Percentiles rank a stretch among this genome's conserved stretches.
Evolutionary conservation across 768 basidiomycete genomes (phyloP).

Genomic region (Leccinum barrowsii): DNA sequence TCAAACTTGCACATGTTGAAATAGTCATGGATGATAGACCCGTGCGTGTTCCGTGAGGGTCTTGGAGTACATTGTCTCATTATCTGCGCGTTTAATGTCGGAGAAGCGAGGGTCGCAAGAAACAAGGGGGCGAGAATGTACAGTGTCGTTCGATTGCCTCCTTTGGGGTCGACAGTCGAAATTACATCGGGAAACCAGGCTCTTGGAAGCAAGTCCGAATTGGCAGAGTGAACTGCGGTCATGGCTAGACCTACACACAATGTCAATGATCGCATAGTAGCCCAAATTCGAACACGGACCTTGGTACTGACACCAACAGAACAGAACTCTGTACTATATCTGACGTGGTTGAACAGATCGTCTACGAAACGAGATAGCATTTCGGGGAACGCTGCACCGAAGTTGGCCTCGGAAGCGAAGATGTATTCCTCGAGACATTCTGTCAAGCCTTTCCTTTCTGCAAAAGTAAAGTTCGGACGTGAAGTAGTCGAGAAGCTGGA

Average conservation of each 20-base stretch:
- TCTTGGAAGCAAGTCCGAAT: slow-evolving; percentile 17
- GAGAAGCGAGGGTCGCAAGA: slow-evolving; percentile 43
- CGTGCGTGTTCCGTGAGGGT: slow-evolving; percentile 27
- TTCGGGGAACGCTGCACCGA: slow-evolving; percentile 20
- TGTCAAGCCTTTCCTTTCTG: slow-evolving; percentile 36
- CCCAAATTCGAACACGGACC: slow-evolving; percentile 44
- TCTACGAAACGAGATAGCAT: slow-evolving; percentile 57
- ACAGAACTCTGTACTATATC: slow-evolving; percentile 61
- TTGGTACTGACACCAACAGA: slow-evolving; percentile 55
- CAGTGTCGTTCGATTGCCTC: slow-evolving; percentile 35
- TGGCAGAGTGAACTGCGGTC: slow-evolving; percentile 34
- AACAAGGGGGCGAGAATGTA: slow-evolving; percentile 48
- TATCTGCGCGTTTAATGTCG: slow-evolving; percentile 18
- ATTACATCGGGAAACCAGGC: slow-evolving; percentile 23
- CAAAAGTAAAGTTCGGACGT: slow-evolving; percentile 32
- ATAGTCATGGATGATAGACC: slow-evolving; percentile 38
- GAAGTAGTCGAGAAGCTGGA: slow-evolving; percentile 56
- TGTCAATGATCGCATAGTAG: slow-evolving; percentile 27
- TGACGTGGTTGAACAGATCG: slow-evolving; percentile 63
- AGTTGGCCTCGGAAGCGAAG: slow-evolving; percentile 36
- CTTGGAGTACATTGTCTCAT: slow-evolving; percentile 30
- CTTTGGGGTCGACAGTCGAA: slow-evolving; percentile 5
- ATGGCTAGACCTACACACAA: slow-evolving; percentile 49
- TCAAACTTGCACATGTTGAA: slow-evolving; percentile 46
- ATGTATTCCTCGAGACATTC: too few species aligned